Base-by-base conservation (phyloP, 192 early-diverging fungal species). In the Phycomyces blakesleeanus region DNA sequence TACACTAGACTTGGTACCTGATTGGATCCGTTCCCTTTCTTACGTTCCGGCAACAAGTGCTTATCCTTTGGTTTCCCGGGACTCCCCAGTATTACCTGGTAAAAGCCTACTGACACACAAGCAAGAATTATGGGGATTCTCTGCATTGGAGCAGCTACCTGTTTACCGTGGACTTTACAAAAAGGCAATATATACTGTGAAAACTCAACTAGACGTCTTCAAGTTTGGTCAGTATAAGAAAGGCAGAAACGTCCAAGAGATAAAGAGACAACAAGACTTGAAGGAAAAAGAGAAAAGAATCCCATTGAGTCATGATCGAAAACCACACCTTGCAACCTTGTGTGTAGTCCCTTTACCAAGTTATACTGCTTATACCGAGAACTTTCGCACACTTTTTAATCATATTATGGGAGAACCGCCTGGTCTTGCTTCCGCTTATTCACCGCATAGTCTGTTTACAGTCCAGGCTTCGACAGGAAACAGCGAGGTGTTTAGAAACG, bases 341-440 rank as follows among this genome's bases (percentile, higher is more conserved):
- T 63, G 61, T 27, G 39, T 63, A 0, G 39, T 63, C 0, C 61
- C 61, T n/a, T 51, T 63, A 3, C 61, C 61, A 0, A 27, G 38
- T 25, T 63, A 52, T 21, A 63, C 34, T 4, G 22, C 51, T 5
- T 63, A 63, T 11, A 54, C 26, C 20, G 26, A 20, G 18, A 47
- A 47, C 44, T n/a, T 18, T 47, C 44, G 44, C 18, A 29, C 21
- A 21, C 44, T 47, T 12, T n/a, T 51, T 50, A 50, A 50, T 11
- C 49, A 11, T 12, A 16, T 27, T 14, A 51, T 22, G 5, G 22
- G 22, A 7, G 59, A 51, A 11, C 14, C 14, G 2, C 57, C 14
- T 59, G 0, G 22, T 15, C 12, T 41, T 24, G 5, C 10, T 12
- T 12, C 22, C 34, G 10, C 15, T 40, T 54, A 24, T 14, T 54